Conservation (phyloP, 2,329 filamentous ascomycete species). For the Sodiomyces alkalinus region DNA sequence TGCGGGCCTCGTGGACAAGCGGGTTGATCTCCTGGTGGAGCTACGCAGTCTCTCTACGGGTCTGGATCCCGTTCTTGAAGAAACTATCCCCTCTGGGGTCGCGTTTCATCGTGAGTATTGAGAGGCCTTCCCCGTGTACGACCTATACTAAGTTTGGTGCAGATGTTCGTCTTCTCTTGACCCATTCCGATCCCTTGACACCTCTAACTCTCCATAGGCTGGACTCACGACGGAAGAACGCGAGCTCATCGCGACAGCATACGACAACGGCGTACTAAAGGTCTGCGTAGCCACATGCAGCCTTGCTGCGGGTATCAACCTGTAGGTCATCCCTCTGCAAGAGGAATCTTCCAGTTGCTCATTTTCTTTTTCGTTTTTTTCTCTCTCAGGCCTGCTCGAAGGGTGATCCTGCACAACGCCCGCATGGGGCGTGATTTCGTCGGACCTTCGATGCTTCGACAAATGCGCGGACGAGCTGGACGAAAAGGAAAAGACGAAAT, state of each 20-base stretch:
- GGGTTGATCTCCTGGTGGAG: conserved; percentile 50
- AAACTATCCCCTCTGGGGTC: conserved; percentile 50
- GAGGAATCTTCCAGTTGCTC: not conserved
- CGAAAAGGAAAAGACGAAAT: conserved; percentile 65
- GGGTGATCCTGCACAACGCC: conserved; percentile 62
- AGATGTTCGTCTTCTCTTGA: too few species aligned
- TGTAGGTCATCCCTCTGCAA: conserved; percentile 30
- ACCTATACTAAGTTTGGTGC: too few species aligned
- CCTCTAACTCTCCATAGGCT: conserved; percentile 26
- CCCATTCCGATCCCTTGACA: too few species aligned
- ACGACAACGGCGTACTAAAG: conserved; percentile 51
- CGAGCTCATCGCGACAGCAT: conserved; percentile 54
- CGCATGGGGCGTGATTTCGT: conserved; percentile 63
- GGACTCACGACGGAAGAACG: conserved; percentile 62
- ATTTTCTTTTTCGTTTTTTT: conserved; percentile 5
- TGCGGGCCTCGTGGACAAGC: conserved; percentile 33
- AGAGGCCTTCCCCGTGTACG: too few species aligned
- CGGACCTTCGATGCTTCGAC: conserved; percentile 64
- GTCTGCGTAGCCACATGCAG: conserved; percentile 66
- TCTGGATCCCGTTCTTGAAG: conserved; percentile 48
- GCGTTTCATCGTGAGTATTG: conserved; percentile 54
- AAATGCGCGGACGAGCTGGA: conserved; percentile 67
- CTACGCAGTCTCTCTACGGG: conserved; percentile 50
- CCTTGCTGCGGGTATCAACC: conserved; percentile 69
- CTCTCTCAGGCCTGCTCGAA: conserved; percentile 36